A percentile compares a stretch with the other conserved stretches of the same genome.
These are phyloP conservation scores for Agaricales sp. DNA, from an alignment of 1,284 basidiomycete species.

Conservation along the genomic window DNA sequence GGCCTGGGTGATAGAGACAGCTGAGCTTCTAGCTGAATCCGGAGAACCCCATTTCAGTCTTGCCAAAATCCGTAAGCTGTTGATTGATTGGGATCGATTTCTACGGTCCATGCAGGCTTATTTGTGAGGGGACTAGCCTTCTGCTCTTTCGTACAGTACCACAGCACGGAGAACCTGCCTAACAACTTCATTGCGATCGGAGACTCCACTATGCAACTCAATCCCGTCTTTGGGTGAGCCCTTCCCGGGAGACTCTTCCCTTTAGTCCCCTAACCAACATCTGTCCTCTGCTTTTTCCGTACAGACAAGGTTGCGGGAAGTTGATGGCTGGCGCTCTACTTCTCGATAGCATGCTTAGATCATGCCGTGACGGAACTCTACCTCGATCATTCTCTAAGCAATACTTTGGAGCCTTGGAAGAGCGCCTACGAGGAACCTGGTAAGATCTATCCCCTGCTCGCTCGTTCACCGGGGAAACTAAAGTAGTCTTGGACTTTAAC, in stretches of 20 bases:
- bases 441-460: not conserved
- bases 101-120: not conserved
- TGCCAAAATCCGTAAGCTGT: not conserved
- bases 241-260: too few species aligned
- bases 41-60: not conserved
- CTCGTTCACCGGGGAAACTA: not conserved
- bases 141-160: not conserved
- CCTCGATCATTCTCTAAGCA: not conserved
- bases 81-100: not conserved
- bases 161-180: not conserved
- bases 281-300: too few species aligned
- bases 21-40: not conserved
- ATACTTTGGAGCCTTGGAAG: not conserved
- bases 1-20: not conserved
- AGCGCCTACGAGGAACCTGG: not conserved
- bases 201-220: not conserved
- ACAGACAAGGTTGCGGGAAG: too few species aligned
- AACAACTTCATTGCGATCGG: slow-evolving; percentile 1
- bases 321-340: not conserved
- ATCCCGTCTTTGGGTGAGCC: slow-evolving; percentile 1
- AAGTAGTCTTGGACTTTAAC: not conserved
- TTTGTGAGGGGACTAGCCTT: not conserved
- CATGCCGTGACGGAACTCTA: not conserved
- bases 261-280: too few species aligned
- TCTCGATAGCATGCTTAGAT: not conserved